These are phyloP conservation scores for Cutaneotrichosporon arboriforme DNA, from an alignment of 1,284 basidiomycete species.

Conservation along the genomic window DNA sequence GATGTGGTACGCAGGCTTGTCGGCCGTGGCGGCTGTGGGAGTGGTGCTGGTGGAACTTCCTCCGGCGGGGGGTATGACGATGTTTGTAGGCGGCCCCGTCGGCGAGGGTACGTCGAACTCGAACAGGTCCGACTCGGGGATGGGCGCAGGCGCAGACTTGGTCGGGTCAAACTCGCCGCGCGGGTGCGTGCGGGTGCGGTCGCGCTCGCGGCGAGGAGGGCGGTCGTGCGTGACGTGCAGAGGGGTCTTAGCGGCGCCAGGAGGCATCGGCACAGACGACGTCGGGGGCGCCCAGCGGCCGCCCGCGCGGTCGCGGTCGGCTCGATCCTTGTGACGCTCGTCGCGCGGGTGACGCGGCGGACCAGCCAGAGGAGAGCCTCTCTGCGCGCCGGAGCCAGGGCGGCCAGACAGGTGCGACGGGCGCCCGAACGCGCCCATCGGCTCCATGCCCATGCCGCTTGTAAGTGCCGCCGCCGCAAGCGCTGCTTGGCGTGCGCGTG, in stretches of 20 bases:
- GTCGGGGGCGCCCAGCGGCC: slow-evolving; percentile 11
- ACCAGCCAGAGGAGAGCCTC: slow-evolving; percentile 6
- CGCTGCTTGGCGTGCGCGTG: slow-evolving; percentile 22
- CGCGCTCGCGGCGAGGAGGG: not conserved
- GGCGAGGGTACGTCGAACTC: not conserved
- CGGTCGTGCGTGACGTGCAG: not conserved
- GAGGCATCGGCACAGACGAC: slow-evolving; percentile 4
- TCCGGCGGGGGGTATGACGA: not conserved
- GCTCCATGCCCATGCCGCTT: slow-evolving; percentile 24
- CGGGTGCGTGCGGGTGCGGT: not conserved
- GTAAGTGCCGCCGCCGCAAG: slow-evolving; percentile 32
- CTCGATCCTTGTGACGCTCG: not conserved
- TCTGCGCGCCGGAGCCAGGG: not conserved
- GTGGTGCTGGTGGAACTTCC: not conserved
- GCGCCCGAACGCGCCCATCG: slow-evolving; percentile 34
- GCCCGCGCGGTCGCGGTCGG: not conserved
- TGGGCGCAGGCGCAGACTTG: slow-evolving; percentile 2
- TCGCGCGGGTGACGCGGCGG: not conserved
- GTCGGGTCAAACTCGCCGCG: slow-evolving; percentile 1
- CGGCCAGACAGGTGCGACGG: slow-evolving; percentile 13
- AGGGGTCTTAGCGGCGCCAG: not conserved
- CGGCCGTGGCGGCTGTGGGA: not conserved
- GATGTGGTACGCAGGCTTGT: not conserved
- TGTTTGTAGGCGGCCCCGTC: not conserved
- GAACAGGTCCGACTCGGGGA: not conserved